Conservation (phyloP, 768 basidiomycete genomes). For the Pisolithus orientalis region DNA sequence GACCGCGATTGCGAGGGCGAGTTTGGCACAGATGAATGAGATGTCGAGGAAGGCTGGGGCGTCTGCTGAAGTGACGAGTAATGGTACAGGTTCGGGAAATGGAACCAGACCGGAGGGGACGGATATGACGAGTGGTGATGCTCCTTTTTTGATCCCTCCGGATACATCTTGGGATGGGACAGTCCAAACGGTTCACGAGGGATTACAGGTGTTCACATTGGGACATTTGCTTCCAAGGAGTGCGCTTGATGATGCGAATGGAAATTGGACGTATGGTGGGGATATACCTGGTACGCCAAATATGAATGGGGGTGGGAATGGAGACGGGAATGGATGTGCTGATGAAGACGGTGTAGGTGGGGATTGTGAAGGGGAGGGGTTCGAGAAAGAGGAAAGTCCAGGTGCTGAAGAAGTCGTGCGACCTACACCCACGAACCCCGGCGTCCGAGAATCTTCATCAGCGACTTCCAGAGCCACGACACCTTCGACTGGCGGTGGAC, state of each 20-base stretch:
- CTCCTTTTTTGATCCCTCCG: slow-evolving; percentile 23
- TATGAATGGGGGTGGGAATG: not conserved
- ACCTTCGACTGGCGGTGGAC: slow-evolving; percentile 12
- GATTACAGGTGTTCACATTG: slow-evolving; percentile 74
- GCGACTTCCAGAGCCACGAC: slow-evolving; percentile 9
- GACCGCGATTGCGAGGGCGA: slow-evolving; percentile 56
- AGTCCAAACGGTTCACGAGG: slow-evolving; percentile 42
- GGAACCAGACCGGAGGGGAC: slow-evolving; percentile 2
- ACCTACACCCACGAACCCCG: slow-evolving; percentile 29
- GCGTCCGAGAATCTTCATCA: slow-evolving; percentile 9
- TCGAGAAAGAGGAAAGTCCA: slow-evolving; percentile 20
- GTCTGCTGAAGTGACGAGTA: not conserved
- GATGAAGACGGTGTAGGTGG: slow-evolving; percentile 13
- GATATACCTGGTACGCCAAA: slow-evolving; percentile 7
- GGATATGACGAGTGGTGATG: slow-evolving; percentile 20
- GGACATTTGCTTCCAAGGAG: slow-evolving; percentile 66
- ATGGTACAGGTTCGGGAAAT: not conserved
- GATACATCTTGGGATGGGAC: slow-evolving; percentile 22
- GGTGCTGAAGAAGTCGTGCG: slow-evolving; percentile 35
- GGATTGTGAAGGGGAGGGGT: slow-evolving; percentile 17
- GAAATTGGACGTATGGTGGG: slow-evolving; percentile 55
- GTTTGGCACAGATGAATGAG: slow-evolving; percentile 74
- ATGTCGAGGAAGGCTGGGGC: slow-evolving; percentile 58
- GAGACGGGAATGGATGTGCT: slow-evolving; percentile 10
- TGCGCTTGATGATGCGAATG: slow-evolving; percentile 43